phyloP scores from a whole-genome alignment of 1,284 basidiomycete species.

The Athelia sp. region DNA sequence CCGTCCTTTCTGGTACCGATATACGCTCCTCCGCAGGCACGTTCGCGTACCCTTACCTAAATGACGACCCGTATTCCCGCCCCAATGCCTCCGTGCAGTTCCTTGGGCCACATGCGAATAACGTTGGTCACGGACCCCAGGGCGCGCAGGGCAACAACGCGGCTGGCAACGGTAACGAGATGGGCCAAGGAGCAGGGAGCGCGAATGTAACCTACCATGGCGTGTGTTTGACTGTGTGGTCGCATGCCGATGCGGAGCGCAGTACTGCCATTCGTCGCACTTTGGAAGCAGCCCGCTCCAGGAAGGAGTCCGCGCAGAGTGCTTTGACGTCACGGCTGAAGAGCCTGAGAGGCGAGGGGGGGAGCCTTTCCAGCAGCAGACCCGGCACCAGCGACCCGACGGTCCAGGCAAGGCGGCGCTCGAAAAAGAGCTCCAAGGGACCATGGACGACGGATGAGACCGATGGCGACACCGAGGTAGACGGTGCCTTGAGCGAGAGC shows the following conservation, averaged over 20 bases:
- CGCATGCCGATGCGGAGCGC: conserved; percentile 85
- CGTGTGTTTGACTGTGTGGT: conserved; percentile 90
- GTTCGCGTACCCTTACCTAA: conserved; percentile 62
- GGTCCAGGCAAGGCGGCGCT: conserved; percentile 47
- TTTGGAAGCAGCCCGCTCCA: conserved; percentile 67
- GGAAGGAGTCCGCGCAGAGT: conserved; percentile 76
- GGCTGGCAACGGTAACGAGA: conserved; percentile 30
- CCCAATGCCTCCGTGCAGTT: conserved; percentile 70
- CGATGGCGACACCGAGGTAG: conserved; percentile 64
- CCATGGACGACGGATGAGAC: conserved; percentile 78
- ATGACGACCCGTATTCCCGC: conserved; percentile 67
- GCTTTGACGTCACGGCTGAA: conserved; percentile 62
- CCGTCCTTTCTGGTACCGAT: conserved; percentile 56
- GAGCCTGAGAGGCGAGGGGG: conserved; percentile 50
- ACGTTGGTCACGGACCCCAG: conserved; percentile 41
- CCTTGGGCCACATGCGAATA: conserved; percentile 57
- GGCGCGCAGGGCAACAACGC: conserved; percentile 32
- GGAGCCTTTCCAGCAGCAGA: conserved; percentile 31
- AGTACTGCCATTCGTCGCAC: conserved; percentile 78
- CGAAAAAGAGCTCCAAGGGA: conserved; percentile 52
- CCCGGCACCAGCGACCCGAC: conserved; percentile 37
- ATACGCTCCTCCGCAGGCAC: conserved; percentile 59
- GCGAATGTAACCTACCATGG: conserved; percentile 78
- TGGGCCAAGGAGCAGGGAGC: conserved; percentile 19
- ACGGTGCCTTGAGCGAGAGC: conserved; percentile 74